Percentiles rank a stretch among this genome's conserved stretches.
These are phyloP conservation scores for Cardamine resedifolia DNA, from an alignment of 345 rosid species.

Conservation along the genomic window DNA sequence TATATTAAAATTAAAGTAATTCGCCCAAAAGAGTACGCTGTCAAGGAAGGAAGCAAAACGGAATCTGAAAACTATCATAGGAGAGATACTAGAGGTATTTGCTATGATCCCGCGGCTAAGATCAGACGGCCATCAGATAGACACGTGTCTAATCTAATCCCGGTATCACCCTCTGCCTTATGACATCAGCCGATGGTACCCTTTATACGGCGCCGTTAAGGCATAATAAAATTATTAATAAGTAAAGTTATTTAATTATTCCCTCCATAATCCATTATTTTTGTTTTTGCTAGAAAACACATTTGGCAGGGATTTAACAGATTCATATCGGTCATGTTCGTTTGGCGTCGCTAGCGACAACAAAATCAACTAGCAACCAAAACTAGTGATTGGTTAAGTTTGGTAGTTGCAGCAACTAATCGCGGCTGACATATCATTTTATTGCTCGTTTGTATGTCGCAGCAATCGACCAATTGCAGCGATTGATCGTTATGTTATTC, in stretches of 20 bases:
- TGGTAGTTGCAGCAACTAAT: too few relatives aligned
- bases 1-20: too few relatives aligned
- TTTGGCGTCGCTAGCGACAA: too few relatives aligned
- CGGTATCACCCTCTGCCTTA: constrained; percentile 34
- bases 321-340: too few relatives aligned
- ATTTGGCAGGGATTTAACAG: not conserved
- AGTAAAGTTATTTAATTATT: not conserved
- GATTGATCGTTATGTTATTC: too few relatives aligned
- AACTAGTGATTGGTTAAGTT: too few relatives aligned
- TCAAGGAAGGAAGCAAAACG: not conserved
- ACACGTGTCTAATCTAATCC: constrained; percentile 17
- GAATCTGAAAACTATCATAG: not conserved
- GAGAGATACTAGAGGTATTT: not conserved
- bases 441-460: too few relatives aligned
- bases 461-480: too few relatives aligned
- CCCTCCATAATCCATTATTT: not conserved
- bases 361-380: too few relatives aligned
- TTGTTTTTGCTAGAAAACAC: not conserved
- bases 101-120: constrained; percentile 27
- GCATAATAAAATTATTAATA: not conserved
- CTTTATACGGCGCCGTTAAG: constrained; percentile 35
- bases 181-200: constrained; percentile 40
- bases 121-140: not conserved
- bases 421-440: too few relatives aligned
- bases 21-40: not conserved